phyloP scores from a whole-genome alignment of 2,329 filamentous ascomycete species.

The Chrysosporium queenslandicum region DNA sequence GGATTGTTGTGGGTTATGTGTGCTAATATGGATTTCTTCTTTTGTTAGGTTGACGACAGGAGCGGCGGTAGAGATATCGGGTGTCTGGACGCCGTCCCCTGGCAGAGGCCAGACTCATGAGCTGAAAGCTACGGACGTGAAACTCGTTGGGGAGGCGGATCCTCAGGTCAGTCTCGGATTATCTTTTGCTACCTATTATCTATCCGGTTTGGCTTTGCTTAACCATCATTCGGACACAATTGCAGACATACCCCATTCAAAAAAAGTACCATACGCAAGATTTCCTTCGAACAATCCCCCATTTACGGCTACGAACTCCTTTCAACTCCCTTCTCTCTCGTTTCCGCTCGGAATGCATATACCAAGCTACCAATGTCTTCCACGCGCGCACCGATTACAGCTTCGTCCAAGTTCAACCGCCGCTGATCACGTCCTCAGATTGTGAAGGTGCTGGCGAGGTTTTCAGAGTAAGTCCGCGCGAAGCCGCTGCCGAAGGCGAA shows the following conservation, averaged over 20 bases:
- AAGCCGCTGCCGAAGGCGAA: conserved; percentile 28
- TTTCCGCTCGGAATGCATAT: conserved; percentile 70
- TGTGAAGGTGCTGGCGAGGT: conserved; percentile 95
- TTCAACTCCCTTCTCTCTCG: conserved; percentile 71
- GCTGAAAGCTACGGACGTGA: conserved; percentile 60
- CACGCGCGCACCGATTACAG: conserved; percentile 50
- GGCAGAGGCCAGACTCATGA: conserved; percentile 66
- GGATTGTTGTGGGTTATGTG: background rate
- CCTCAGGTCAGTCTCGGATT: conserved; percentile 53
- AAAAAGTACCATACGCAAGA: conserved; percentile 92
- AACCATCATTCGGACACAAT: background rate
- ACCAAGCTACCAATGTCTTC: conserved; percentile 67
- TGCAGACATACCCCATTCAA: conserved; percentile 79
- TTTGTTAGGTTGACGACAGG: conserved; percentile 64
- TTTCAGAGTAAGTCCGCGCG: conserved; percentile 56
- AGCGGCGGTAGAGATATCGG: conserved; percentile 64
- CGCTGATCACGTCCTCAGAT: conserved; percentile 90
- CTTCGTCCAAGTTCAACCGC: conserved; percentile 64
- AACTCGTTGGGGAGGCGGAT: conserved; percentile 66
- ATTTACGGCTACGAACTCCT: conserved; percentile 72
- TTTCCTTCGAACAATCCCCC: conserved; percentile 77
- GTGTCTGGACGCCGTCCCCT: conserved; percentile 63
- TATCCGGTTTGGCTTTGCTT: background rate
- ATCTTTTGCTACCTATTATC: background rate
- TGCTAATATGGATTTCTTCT: conserved; percentile 17